Percentiles rank a stretch among this genome's conserved stretches.
Evolutionary conservation across 345 rosid species (phyloP).

Genomic region (Gossypium herbaceum): DNA sequence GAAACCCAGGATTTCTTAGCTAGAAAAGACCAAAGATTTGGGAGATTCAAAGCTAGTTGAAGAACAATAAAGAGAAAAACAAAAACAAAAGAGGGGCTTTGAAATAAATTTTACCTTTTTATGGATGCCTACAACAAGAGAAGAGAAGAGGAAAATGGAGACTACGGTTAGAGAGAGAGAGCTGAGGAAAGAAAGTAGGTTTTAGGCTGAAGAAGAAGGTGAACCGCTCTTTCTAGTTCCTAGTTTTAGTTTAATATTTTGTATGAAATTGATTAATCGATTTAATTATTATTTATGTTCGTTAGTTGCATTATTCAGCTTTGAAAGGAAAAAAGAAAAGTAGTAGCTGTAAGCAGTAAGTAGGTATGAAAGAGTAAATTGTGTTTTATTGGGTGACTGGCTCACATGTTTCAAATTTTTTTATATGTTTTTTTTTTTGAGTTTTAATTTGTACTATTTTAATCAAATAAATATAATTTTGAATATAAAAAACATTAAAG

Average conservation of each 20-base stretch:
- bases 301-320: neutral
- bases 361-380: too few relatives aligned
- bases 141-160: neutral
- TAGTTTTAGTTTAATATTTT: neutral
- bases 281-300: neutral
- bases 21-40: neutral
- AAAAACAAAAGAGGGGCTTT: neutral
- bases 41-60: constrained; percentile 1
- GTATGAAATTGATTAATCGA: neutral
- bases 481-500: too few relatives aligned
- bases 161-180: neutral
- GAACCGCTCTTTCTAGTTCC: neutral
- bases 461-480: too few relatives aligned
- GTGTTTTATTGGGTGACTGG: too few relatives aligned
- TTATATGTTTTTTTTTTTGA: too few relatives aligned
- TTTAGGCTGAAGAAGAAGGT: neutral
- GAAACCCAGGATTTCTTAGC: constrained; percentile 12
- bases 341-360: neutral
- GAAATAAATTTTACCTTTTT: neutral
- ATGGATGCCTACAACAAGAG: neutral
- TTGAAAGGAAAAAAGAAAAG: neutral
- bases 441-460: too few relatives aligned
- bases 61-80: neutral
- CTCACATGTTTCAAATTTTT: too few relatives aligned
- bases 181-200: neutral